Evolutionary conservation across 495 filamentous ascomycete species (phyloP).

Genomic region (Acidiella bohemica): DNA sequence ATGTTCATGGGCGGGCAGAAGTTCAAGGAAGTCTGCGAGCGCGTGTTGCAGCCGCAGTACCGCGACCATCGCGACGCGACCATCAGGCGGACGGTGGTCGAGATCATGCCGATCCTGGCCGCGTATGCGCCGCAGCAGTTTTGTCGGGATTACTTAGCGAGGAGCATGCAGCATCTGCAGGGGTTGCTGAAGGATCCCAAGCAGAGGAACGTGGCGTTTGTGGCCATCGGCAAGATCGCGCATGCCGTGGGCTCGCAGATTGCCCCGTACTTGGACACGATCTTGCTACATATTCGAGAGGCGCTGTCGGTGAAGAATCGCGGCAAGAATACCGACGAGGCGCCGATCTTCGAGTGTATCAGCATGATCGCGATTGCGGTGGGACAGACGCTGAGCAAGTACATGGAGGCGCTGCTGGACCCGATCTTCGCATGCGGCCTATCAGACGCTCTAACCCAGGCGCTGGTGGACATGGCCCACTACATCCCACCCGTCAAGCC

Average conservation of each 20-base stretch:
- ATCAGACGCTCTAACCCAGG: conserved; percentile 82
- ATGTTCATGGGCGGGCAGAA: conserved; percentile 95
- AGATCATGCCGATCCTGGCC: conserved; percentile 83
- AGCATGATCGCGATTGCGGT: conserved; percentile 91
- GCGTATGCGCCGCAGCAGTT: conserved; percentile 85
- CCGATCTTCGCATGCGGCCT: conserved; percentile 94
- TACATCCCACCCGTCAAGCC: conserved; percentile 91
- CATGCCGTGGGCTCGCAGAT: conserved; percentile 87
- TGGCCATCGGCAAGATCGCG: conserved; percentile 92
- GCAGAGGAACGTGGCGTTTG: conserved; percentile 81
- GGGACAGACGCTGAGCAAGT: conserved; percentile 91
- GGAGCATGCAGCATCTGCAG: conserved; percentile 93
- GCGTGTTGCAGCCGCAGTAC: conserved; percentile 53
- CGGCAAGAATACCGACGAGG: conserved; percentile 61
- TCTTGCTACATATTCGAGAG: conserved; percentile 81
- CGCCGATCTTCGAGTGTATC: conserved; percentile 95
- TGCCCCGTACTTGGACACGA: conserved; percentile 86
- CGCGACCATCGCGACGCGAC: conserved; percentile 82
- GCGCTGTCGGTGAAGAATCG: conserved; percentile 73
- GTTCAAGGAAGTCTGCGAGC: conserved; percentile 66
- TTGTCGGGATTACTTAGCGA: conserved; percentile 65
- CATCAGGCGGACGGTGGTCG: conserved; percentile 75
- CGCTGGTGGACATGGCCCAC: conserved; percentile 93
- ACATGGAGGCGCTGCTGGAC: conserved; percentile 89
- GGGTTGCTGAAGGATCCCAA: conserved; percentile 90